Base-by-base conservation (phyloP, 192 early-diverging fungal species). In the Entomortierella beljakovae region DNA sequence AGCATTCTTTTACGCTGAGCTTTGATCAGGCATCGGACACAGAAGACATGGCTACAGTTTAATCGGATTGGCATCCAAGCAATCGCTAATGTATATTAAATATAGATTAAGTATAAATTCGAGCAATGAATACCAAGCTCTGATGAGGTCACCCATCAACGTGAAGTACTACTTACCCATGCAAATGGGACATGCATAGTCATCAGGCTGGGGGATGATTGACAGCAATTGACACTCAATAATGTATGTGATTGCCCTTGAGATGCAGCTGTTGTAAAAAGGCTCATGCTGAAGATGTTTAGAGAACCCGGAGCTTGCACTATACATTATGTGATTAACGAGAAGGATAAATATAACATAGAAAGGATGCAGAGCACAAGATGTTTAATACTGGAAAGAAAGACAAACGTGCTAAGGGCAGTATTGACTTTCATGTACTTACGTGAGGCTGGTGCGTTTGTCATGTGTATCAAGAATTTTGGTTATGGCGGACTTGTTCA, bases 381-480 rank as follows among this genome's bases (percentile, higher is more conserved):
- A 18, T 37, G 51, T 53, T 8, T 29, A 33, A n/a, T n/a, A n/a
- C n/a, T n/a, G n/a, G n/a, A n/a, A n/a, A n/a, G n/a, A n/a, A n/a
- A n/a, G n/a, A n/a, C n/a, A n/a, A n/a, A n/a, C n/a, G n/a, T n/a
- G n/a, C n/a, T n/a, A n/a, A n/a, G n/a, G n/a, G n/a, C n/a, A 54
- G 32, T 54, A n/a, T 3, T 31, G 0, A 61, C 9, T n/a, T 11
- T 9, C 18, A 46, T 15, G 16, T 53, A 61, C 70, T 58, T 85
- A 87, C 86, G 28, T 65, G 49, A 96, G 73, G 29, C 89, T 89
- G 15, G 91, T 94, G 25, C 89, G 87, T 71, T 96, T 96, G 72
- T 96, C 94, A 70, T 96, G 94, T 73, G 95, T 96, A 72, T 96
- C 95, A 32, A 96, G 74, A 31, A 96, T 95, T 70, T 96, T 96